Evolutionary conservation across 2,329 filamentous ascomycete species (phyloP).

Genomic region (Arthrinium puccinioides): DNA sequence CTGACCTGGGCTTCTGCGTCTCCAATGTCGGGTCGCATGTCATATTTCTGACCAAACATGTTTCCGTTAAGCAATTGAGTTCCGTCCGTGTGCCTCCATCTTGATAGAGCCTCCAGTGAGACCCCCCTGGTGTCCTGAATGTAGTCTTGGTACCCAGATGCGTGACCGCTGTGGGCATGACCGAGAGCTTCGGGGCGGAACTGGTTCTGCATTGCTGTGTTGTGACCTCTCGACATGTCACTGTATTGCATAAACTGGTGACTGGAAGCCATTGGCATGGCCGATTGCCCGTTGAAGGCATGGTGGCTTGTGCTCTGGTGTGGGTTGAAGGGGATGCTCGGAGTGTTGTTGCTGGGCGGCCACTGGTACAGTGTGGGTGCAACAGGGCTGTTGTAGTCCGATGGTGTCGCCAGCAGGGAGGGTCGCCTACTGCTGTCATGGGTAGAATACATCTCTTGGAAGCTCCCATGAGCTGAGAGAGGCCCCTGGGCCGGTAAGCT

Average conservation of each 20-base stretch:
- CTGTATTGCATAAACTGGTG: not conserved
- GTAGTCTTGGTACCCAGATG: slow-evolving; percentile 1
- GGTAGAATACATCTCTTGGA: slow-evolving; percentile 2
- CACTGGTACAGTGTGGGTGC: not conserved
- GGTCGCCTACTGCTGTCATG: slow-evolving; percentile 4
- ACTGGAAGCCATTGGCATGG: not conserved
- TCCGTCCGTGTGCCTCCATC: not conserved
- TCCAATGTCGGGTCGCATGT: too few relatives aligned
- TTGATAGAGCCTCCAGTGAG: not conserved
- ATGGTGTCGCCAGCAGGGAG: not conserved
- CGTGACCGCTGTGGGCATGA: not conserved
- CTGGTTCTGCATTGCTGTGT: not conserved
- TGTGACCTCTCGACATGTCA: slow-evolving; percentile 1
- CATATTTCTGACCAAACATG: too few relatives aligned
- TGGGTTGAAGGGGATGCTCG: not conserved
- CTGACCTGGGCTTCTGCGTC: too few relatives aligned
- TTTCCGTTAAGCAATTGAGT: too few relatives aligned
- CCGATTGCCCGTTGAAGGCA: not conserved
- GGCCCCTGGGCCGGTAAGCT: slow-evolving; percentile 27
- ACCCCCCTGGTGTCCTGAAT: not conserved
- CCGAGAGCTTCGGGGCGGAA: not conserved
- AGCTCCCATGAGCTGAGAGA: slow-evolving; percentile 1
- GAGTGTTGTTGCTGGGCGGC: not conserved
- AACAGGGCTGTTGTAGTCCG: not conserved
- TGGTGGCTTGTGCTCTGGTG: not conserved